Percentiles rank a stretch among this genome's conserved stretches.
Conservation (phyloP, 2,329 filamentous ascomycete species). For the Fusarium austroafricanum region DNA sequence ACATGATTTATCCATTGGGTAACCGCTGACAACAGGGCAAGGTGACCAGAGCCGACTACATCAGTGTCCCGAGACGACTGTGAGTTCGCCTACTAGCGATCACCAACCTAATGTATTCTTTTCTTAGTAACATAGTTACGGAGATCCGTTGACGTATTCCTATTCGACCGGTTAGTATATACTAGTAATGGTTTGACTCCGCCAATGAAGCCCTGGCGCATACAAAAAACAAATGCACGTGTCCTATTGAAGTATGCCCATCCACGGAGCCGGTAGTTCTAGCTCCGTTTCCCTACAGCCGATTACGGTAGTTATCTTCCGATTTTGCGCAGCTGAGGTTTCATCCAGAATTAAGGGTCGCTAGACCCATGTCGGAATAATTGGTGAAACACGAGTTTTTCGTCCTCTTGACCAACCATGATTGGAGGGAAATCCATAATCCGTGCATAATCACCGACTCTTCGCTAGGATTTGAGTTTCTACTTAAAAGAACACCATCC, state of each 20-base stretch:
- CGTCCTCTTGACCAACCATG: fast-evolving
- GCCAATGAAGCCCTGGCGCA: too few relatives aligned
- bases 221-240: not conserved
- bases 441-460: not conserved
- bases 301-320: not conserved
- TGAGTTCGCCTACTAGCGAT: too few relatives aligned
- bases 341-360: slow-evolving; percentile 17
- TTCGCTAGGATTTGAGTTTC: too few relatives aligned
- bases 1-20: too few relatives aligned
- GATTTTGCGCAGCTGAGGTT: slow-evolving; percentile 1
- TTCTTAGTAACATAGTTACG: too few relatives aligned
- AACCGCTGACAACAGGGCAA: too few relatives aligned
- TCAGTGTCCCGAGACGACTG: too few relatives aligned
- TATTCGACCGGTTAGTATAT: not conserved
- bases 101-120: too few relatives aligned
- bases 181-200: too few relatives aligned
- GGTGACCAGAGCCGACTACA: too few relatives aligned
- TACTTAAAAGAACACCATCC: slow-evolving; percentile 10
- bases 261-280: not conserved
- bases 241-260: not conserved
- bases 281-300: not conserved
- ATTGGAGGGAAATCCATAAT: slow-evolving; percentile 26
- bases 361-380: slow-evolving; percentile 9
- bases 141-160: not conserved
- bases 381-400: not conserved